Evolutionary conservation across 2,329 filamentous ascomycete genomes (phyloP).

Genomic region (Verruconis gallopava): DNA sequence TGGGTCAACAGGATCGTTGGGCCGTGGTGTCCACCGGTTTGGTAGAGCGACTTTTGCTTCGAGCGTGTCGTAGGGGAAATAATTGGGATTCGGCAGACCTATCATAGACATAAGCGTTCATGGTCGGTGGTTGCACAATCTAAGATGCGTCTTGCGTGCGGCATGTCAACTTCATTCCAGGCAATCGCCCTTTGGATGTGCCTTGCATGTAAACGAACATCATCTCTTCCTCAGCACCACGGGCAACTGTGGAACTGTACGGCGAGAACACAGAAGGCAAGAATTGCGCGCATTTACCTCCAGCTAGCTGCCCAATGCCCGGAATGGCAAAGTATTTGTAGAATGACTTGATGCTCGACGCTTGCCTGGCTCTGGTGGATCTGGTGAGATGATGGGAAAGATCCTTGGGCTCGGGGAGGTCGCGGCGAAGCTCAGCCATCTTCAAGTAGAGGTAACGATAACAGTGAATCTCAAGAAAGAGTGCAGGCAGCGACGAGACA

Average conservation of each 20-base stretch:
- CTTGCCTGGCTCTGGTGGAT: slow-evolving; percentile 49
- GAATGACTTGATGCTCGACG: slow-evolving; percentile 62
- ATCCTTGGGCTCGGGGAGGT: slow-evolving; percentile 41
- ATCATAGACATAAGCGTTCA: neutral
- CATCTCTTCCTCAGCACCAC: too few relatives aligned
- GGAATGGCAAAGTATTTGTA: slow-evolving; percentile 70
- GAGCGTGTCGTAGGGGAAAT: slow-evolving; percentile 85
- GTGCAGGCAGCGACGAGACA: neutral
- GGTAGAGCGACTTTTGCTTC: slow-evolving; percentile 68
- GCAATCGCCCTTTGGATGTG: too few relatives aligned
- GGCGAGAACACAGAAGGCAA: too few relatives aligned
- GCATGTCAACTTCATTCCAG: too few relatives aligned
- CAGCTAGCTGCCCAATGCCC: slow-evolving; percentile 48
- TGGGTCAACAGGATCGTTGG: slow-evolving; percentile 45
- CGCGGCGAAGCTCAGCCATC: neutral
- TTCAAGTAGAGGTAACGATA: neutral
- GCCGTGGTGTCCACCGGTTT: slow-evolving; percentile 58
- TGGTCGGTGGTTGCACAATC: too few relatives aligned
- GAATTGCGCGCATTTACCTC: slow-evolving; percentile 30
- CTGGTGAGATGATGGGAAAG: slow-evolving; percentile 68
- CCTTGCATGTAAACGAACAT: too few relatives aligned
- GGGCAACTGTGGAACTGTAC: too few relatives aligned
- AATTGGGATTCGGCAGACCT: slow-evolving; percentile 69
- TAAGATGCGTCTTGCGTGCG: too few relatives aligned
- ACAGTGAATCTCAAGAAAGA: too few relatives aligned